These are phyloP conservation scores for Cyberlindnera saturnus DNA, from an alignment of 805 yeast genomes.

Conservation along the genomic window DNA sequence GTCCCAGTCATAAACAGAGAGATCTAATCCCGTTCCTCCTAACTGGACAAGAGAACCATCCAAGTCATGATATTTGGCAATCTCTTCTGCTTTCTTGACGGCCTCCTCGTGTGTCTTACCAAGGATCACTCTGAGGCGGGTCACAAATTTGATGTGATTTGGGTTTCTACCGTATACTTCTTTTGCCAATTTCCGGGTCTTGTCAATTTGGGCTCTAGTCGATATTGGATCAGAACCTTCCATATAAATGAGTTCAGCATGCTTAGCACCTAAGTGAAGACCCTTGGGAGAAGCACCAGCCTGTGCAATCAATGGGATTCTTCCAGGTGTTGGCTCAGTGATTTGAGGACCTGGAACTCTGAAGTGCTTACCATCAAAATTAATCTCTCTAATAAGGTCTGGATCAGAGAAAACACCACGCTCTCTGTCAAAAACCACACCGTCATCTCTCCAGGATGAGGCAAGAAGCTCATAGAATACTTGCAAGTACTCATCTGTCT, in stretches of 20 bases:
- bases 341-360: slow-evolving; percentile 35
- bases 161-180: slow-evolving; percentile 33
- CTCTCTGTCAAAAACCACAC: slow-evolving; percentile 20
- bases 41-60: slow-evolving; percentile 39
- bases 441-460: slow-evolving; percentile 41
- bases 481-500: slow-evolving; percentile 38
- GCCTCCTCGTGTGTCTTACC: slow-evolving; percentile 39
- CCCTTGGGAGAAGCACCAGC: slow-evolving; percentile 42
- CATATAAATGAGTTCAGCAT: slow-evolving; percentile 37
- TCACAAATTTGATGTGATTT: slow-evolving; percentile 35
- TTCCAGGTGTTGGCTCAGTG: slow-evolving; percentile 37
- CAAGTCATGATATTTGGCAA: slow-evolving; percentile 27
- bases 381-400: slow-evolving; percentile 33
- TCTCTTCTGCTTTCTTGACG: slow-evolving; percentile 28
- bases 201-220: slow-evolving; percentile 26
- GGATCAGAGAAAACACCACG: slow-evolving; percentile 34
- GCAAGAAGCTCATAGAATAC: slow-evolving; percentile 35
- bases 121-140: slow-evolving; percentile 30
- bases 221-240: slow-evolving; percentile 28
- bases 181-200: slow-evolving; percentile 29
- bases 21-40: slow-evolving; percentile 42
- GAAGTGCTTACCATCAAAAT: slow-evolving; percentile 35
- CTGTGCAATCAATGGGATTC: slow-evolving; percentile 39
- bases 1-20: slow-evolving; percentile 41
- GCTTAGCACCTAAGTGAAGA: slow-evolving; percentile 36